Evolutionary conservation across 495 filamentous ascomycete genomes (phyloP).

Genomic region (Neurospora pannonica): DNA sequence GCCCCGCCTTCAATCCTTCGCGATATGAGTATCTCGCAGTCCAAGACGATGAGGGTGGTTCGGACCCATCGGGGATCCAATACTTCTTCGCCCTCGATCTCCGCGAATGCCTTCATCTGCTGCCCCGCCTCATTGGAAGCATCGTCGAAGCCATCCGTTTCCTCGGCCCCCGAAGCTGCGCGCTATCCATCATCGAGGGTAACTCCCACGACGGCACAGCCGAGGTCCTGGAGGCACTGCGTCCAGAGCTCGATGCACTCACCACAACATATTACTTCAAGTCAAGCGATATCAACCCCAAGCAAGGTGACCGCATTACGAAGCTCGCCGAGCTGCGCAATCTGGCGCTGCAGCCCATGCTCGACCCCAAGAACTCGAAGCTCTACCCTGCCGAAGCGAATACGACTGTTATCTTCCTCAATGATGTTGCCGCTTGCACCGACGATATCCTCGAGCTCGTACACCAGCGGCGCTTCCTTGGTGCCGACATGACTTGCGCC

Average conservation of each 20-base stretch:
- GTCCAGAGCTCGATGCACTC: slow-evolving; percentile 22
- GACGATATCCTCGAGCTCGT: slow-evolving; percentile 46
- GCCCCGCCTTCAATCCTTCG: background rate
- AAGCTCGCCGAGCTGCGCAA: slow-evolving; percentile 37
- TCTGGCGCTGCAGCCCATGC: slow-evolving; percentile 30
- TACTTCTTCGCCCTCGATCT: slow-evolving; percentile 45
- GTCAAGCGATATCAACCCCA: slow-evolving; percentile 29
- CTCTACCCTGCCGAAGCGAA: slow-evolving; percentile 5
- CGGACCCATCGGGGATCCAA: background rate
- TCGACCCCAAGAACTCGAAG: slow-evolving; percentile 13
- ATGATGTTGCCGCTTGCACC: slow-evolving; percentile 40
- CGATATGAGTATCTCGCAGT: background rate
- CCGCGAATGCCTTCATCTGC: slow-evolving; percentile 27
- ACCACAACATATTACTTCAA: slow-evolving; percentile 27
- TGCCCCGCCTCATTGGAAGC: slow-evolving; percentile 38
- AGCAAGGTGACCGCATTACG: slow-evolving; percentile 25
- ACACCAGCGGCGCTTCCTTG: slow-evolving; percentile 31
- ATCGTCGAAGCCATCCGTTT: slow-evolving; percentile 38
- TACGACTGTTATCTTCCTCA: slow-evolving; percentile 37
- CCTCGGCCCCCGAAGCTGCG: slow-evolving; percentile 38
- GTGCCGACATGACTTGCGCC: slow-evolving; percentile 43
- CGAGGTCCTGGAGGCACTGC: slow-evolving; percentile 32
- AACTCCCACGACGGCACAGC: slow-evolving; percentile 41
- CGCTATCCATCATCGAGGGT: slow-evolving; percentile 41
- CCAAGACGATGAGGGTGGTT: background rate